Base-by-base conservation (phyloP, 2,329 filamentous ascomycete genomes). In the Pseudogymnoascus destructans region DNA sequence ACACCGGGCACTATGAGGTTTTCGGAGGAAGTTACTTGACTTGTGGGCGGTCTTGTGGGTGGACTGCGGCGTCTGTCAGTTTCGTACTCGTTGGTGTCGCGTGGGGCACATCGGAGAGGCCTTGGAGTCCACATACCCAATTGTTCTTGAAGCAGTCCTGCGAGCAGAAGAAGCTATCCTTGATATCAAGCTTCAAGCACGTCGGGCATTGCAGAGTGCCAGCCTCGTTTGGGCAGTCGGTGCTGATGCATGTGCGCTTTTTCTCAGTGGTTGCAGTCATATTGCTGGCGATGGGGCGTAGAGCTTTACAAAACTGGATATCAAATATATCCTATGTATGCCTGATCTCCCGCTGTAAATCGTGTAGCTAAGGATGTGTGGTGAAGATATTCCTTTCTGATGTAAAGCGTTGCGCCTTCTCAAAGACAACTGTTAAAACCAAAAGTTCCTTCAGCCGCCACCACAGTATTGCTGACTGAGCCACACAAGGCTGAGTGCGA, bases 81-180 rank as follows among this genome's bases (percentile, higher is more conserved):
- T 17, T 30, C 36, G 27, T 32, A 33, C 55, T 11, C 30, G 19
- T 52, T 35, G 17, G 27, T 46, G 38, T 58, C 23, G 19, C 23
- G 46, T 23, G 27, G 32, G 42, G 35, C 35, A 57, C 13, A 13
- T 15, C n/a, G 2, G 10, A 17, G n/a, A 9, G n/a, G 40, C 5
- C 27, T 3, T 46, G 10, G 40, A 27, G 19, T 23, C 19, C 23
- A 63, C 81, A 66, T 83, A 97, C 93, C 93, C 93, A 98, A 77
- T 90, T 98, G 73, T 84, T 86, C 79, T 96, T 97, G 76, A 98
- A 98, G 77, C 93, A 98, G 66, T 97, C 93, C 73, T 98, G 93
- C 25, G 90, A 90, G 77, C 93, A 98, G 75, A 97, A 98, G 74
- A 84, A 96, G 75, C 89, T 95, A 68, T 93, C 89, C 70, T 91